Percentiles rank a stretch among this genome's conserved stretches.
phyloP scores from a whole-genome alignment of 2,329 filamentous ascomycete genomes.

The Blastomyces gilchristii region DNA sequence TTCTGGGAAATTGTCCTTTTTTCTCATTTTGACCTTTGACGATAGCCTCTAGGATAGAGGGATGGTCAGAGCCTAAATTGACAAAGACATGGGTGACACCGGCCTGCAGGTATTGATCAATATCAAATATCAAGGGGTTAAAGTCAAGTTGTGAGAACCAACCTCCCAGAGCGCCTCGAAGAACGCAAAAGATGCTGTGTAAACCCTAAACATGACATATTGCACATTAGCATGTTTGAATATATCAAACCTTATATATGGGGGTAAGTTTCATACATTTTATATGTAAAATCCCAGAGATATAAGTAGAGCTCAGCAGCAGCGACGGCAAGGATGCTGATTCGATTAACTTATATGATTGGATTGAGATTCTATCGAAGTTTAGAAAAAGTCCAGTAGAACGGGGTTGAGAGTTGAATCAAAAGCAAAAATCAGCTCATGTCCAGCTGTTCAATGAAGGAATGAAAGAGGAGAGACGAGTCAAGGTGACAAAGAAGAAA shows the following conservation, averaged over 20 bases:
- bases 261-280: neutral
- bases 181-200: constrained; percentile 71
- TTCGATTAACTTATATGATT: too few relatives aligned
- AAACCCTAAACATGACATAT: constrained; percentile 22
- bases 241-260: neutral
- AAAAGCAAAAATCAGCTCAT: neutral
- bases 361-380: neutral
- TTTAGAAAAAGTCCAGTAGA: neutral
- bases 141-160: constrained; percentile 33
- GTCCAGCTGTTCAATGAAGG: neutral
- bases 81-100: constrained; percentile 45
- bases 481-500: neutral
- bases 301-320: neutral
- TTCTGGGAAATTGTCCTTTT: constrained; percentile 54
- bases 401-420: neutral
- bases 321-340: neutral
- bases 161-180: constrained; percentile 72
- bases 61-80: constrained; percentile 51
- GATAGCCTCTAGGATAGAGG: constrained; percentile 70
- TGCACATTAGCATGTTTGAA: neutral
- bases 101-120: constrained; percentile 25
- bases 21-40: constrained; percentile 62
- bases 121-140: constrained; percentile 2
- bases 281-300: neutral
- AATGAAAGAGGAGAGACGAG: neutral